Base-by-base conservation (phyloP, 2,329 filamentous ascomycete species). In the Cladosporium phlei region DNA sequence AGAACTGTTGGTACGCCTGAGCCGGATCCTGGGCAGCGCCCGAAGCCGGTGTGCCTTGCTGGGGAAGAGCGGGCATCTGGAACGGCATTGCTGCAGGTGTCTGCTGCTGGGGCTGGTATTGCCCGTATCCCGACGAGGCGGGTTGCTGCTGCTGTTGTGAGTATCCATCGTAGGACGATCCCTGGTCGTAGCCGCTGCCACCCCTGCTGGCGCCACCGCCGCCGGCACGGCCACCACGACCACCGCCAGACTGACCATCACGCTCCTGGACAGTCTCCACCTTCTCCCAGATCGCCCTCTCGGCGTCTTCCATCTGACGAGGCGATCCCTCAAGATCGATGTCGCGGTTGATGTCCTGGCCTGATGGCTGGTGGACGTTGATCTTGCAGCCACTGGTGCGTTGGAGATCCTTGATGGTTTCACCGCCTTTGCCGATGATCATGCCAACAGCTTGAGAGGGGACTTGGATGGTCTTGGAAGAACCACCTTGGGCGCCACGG, bases 361-460 rank as follows among this genome's bases (percentile, higher is more conserved):
- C 85, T 27, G 82, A 83, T 6, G 88, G 83, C 59, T 87, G 86
- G 24, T 87, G 86, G 20, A 95, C 89, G 59, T 95, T 95, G 73
- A 95, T 95, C 72, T 95, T 95, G 77, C 90, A 95, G 35, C 87
- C 86, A 4, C 88, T 93, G 24, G 74, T 78, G 61, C 82, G 85
- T 66, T 95, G 89, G 84, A 95, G 94, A 57, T 95, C 88, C 55
- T 90, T 88, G 63, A 95, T 95, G 0, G 89, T 94, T 70, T 95
- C 89, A 54, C 89, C 89, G 47, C 88, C 77, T 73, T 95, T 95
- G 54, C 90, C 89, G 51, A 95, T 95, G 55, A 95, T 95, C 89
- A 95, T 95, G 51, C 89, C 89, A 46, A 95, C 89, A 5, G 89
- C 86, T 64, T 95, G 89, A 17, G 88, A 91, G 10, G 89, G 89